Percentiles rank a stretch among this genome's conserved stretches.
phyloP scores from a whole-genome alignment of 768 basidiomycete genomes.

The Suillus discolor region DNA sequence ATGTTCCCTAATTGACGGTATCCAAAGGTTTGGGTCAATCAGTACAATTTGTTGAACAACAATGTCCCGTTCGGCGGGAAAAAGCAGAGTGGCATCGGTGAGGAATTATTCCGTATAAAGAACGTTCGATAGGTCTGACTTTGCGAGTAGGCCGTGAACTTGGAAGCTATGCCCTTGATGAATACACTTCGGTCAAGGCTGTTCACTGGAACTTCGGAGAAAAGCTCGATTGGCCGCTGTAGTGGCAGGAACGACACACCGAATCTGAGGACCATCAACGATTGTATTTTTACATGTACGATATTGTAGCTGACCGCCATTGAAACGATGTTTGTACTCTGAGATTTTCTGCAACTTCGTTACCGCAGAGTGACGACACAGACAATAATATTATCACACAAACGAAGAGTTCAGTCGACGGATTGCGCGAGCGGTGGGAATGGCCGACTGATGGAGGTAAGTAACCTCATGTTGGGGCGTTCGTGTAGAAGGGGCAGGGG shows the following conservation, averaged over 20 bases:
- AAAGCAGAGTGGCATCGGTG: constrained; percentile 89
- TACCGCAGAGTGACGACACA: background rate
- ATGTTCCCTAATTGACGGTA: constrained; percentile 12
- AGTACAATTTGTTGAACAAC: constrained; percentile 81
- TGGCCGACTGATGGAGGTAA: background rate
- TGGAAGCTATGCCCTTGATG: constrained; percentile 81
- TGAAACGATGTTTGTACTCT: background rate
- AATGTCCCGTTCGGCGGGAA: constrained; percentile 96
- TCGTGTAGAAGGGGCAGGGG: background rate
- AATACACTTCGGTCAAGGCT: constrained; percentile 82
- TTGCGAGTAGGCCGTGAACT: constrained; percentile 75
- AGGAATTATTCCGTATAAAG: constrained; percentile 22
- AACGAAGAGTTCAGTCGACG: background rate
- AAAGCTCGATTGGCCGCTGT: constrained; percentile 78
- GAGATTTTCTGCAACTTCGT: background rate
- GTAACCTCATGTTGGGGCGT: background rate
- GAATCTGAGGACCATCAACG: background rate
- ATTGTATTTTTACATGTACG: background rate
- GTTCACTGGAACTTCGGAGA: constrained; percentile 90
- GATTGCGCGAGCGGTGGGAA: background rate
- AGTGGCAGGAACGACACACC: constrained; percentile 6
- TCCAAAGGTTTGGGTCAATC: constrained; percentile 86
- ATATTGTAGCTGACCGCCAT: background rate
- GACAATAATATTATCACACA: background rate
- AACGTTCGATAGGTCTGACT: constrained; percentile 9